phyloP scores from a whole-genome alignment of 306 rosid genomes.

The Vigna nakashimae region DNA sequence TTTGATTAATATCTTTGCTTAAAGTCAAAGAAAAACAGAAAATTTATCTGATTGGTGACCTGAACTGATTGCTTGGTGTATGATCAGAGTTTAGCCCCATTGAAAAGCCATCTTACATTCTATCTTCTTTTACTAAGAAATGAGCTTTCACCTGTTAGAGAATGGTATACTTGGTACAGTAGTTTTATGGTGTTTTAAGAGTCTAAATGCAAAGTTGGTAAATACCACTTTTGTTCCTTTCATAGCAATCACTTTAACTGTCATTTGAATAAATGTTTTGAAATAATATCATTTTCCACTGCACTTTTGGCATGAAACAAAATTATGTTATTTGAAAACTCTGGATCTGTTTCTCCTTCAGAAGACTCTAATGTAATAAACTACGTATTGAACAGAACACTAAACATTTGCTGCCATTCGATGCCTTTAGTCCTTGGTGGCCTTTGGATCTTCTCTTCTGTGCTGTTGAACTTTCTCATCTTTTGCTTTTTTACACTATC shows the following conservation, averaged over 20 bases:
- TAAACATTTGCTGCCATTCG: not conserved
- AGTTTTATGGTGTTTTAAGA: conserved; percentile 9
- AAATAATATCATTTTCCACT: conserved; percentile 31
- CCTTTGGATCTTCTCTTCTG: conserved; percentile 15
- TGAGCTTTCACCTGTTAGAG: conserved; percentile 17
- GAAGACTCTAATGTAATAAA: not conserved
- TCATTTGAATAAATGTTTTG: not conserved
- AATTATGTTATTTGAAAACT: not conserved
- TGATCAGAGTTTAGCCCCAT: not conserved
- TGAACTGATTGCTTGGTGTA: conserved; percentile 7
- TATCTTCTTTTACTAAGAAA: not conserved
- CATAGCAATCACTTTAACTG: conserved; percentile 1
- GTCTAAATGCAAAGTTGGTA: conserved; percentile 10
- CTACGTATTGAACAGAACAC: not conserved
- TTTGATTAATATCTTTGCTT: conserved; percentile 27
- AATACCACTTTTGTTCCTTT: conserved; percentile 21
- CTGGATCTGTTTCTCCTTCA: not conserved
- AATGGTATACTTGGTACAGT: not conserved
- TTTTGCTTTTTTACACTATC: not conserved
- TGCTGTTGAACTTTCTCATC: not conserved
- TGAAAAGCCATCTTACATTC: conserved; percentile 15
- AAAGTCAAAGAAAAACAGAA: conserved; percentile 3
- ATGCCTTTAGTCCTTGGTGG: conserved; percentile 20
- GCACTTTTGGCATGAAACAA: conserved; percentile 6
- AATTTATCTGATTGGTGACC: conserved; percentile 8